phyloP scores from a whole-genome alignment of 257 asterid genomes.

The Eucommia ulmoides region DNA sequence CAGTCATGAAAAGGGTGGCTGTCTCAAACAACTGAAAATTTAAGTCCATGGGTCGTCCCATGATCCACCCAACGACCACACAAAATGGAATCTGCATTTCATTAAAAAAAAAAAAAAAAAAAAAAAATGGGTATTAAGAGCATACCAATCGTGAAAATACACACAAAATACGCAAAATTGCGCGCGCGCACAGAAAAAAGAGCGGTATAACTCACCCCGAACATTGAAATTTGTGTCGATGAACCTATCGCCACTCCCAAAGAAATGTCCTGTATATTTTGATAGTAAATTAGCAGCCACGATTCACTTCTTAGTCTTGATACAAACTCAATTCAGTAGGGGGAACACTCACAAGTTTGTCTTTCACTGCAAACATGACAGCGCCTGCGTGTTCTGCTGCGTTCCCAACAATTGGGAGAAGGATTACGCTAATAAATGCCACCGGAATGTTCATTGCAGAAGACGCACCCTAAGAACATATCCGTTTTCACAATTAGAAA shows the following conservation, averaged over 20 bases:
- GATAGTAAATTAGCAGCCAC: slow-evolving; percentile 10
- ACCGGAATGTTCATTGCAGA: slow-evolving; percentile 60
- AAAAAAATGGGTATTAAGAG: slow-evolving; percentile 1
- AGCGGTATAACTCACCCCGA: slow-evolving; percentile 67
- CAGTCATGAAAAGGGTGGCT: slow-evolving; percentile 63
- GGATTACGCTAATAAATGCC: slow-evolving; percentile 71
- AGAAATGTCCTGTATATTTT: slow-evolving; percentile 49
- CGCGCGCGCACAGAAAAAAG: too few relatives aligned
- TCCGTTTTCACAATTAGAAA: slow-evolving; percentile 8
- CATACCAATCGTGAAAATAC: background rate
- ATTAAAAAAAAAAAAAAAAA: too few relatives aligned
- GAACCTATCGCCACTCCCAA: slow-evolving; percentile 85
- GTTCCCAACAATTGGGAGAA: slow-evolving; percentile 81
- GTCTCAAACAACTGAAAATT: slow-evolving; percentile 75
- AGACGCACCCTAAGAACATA: slow-evolving; percentile 65
- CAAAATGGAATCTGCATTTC: slow-evolving; percentile 58
- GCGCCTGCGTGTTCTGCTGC: slow-evolving; percentile 92
- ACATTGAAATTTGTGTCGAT: slow-evolving; percentile 80
- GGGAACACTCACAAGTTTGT: slow-evolving; percentile 57
- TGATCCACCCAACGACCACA: slow-evolving; percentile 71
- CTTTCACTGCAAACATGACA: slow-evolving; percentile 74
- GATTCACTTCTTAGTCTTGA: background rate
- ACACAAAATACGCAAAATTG: background rate
- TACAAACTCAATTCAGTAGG: slow-evolving; percentile 2
- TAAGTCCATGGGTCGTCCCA: slow-evolving; percentile 64